Evolutionary conservation across 345 rosid species (phyloP), one percentile per base, ranked within the genome.

Genomic region (Mercurialis annua): DNA sequence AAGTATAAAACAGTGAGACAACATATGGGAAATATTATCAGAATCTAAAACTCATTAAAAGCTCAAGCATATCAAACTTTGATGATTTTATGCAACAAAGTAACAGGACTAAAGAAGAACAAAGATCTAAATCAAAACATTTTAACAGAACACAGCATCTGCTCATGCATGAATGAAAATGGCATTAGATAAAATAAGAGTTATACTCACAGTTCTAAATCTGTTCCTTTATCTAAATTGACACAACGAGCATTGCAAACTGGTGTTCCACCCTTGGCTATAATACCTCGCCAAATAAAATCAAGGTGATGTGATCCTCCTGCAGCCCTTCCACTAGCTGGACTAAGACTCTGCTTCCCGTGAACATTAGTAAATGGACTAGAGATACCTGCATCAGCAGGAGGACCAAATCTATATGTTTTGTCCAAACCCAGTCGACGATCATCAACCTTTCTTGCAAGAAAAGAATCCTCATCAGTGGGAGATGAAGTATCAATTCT

Each of bases 211-310:
- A 88, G 77, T 51, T 86, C 94, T 29, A 72, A 69, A 30, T 72
- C 83, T 53, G 80, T 75, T 65, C 84, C 82, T 69, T 80, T 84
- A 50, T 87, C 89, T 5, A 82, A 62, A 40, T 87, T 89, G 47
- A 88, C 81, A 67, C 94, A 88, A 64, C 94, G 89, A 52, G 90
- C 89, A 69, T 75, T 82, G 70, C 94, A 88, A 64, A 88, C 90
- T 53, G 86, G 86, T 6, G 86, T 86, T 74, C 94, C 94, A 64
- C 94, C 94, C 79, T 88, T 88, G 6, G 90, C 90, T 78, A 88
- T 81, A 46, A 81, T 64, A 36, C 94, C 94, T 30, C 94, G 82
- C 94, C 94, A 88, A 48, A 84, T 83, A 73, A 30, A 82, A 76
- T 89, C 95, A 71, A 65, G 47, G 78, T 79, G 76, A 50, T 69